Conservation (phyloP, 805 yeast genomes). For the Wickerhamiella cacticola region DNA sequence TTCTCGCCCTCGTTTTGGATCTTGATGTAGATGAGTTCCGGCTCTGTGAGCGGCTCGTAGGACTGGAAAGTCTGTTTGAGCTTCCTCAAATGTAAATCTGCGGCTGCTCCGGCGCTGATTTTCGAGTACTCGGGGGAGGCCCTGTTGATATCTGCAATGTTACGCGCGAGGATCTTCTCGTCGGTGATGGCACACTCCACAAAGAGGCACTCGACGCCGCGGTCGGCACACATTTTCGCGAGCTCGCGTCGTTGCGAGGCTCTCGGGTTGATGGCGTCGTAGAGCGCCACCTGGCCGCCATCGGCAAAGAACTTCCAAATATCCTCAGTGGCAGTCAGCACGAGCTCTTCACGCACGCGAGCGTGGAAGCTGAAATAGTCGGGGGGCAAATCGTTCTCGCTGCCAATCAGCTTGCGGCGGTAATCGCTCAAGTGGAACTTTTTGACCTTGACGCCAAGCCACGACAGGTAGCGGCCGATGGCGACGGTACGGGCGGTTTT, state of each 20-base stretch:
- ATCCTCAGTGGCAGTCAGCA: conserved; percentile 55
- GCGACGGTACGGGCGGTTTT: conserved; percentile 89
- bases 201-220: conserved; percentile 65
- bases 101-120: conserved; percentile 63
- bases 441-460: conserved; percentile 92
- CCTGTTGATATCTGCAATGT: conserved; percentile 71
- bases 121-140: conserved; percentile 72
- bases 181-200: conserved; percentile 82
- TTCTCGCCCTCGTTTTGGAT: conserved; percentile 84
- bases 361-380: conserved; percentile 58
- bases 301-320: conserved; percentile 55
- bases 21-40: conserved; percentile 59
- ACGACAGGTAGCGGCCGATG: conserved; percentile 78
- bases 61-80: conserved; percentile 54
- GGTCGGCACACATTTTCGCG: conserved; percentile 39
- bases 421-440: conserved; percentile 89
- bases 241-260: conserved; percentile 47
- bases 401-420: conserved; percentile 42
- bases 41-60: conserved; percentile 55
- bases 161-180: conserved; percentile 50
- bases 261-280: conserved; percentile 87
- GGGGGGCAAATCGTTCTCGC: conserved; percentile 43
- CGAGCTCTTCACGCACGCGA: conserved; percentile 44
- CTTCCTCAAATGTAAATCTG: conserved; percentile 62
- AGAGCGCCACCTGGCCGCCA: conserved; percentile 88